Evolutionary conservation across 495 filamentous ascomycete genomes (phyloP).

Genomic region (Neurospora sp.): DNA sequence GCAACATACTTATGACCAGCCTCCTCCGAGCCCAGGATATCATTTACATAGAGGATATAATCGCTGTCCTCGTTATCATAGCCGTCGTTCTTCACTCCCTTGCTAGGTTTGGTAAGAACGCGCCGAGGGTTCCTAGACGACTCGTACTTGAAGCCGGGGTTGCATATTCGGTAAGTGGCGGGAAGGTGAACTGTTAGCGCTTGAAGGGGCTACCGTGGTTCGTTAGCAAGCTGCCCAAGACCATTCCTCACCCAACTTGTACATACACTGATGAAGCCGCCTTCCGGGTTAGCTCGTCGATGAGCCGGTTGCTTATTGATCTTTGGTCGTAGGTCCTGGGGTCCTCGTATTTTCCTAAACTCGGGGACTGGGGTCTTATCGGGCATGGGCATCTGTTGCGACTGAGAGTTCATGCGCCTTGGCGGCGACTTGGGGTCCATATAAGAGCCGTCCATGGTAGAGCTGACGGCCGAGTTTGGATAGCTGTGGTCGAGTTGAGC

Average conservation of each 20-base stretch:
- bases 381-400: slow-evolving; percentile 31
- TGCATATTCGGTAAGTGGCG: slow-evolving; percentile 95
- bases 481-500: slow-evolving; percentile 44
- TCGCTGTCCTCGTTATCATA: slow-evolving; percentile 99
- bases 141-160: slow-evolving; percentile 97
- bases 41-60: slow-evolving; percentile 98
- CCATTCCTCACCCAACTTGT: neutral
- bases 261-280: slow-evolving; percentile 95
- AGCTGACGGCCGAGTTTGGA: slow-evolving; percentile 50
- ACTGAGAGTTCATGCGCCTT: slow-evolving; percentile 40
- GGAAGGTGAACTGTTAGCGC: slow-evolving; percentile 89
- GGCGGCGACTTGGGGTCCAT: slow-evolving; percentile 63
- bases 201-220: slow-evolving; percentile 67
- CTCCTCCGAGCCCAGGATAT: slow-evolving; percentile 96
- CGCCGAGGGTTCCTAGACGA: slow-evolving; percentile 95
- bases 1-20: slow-evolving; percentile 84
- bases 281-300: slow-evolving; percentile 89
- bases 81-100: slow-evolving; percentile 96
- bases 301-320: slow-evolving; percentile 82
- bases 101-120: slow-evolving; percentile 98
- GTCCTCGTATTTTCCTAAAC: slow-evolving; percentile 64
- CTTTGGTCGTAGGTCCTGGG: slow-evolving; percentile 68
- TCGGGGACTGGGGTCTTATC: slow-evolving; percentile 73
- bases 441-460: slow-evolving; percentile 62
- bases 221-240: slow-evolving; percentile 3